Evolutionary conservation across 2,329 filamentous ascomycete species (phyloP), one percentile per base, ranked within the genome.

Genomic region (Microcyclospora tardicrescens): DNA sequence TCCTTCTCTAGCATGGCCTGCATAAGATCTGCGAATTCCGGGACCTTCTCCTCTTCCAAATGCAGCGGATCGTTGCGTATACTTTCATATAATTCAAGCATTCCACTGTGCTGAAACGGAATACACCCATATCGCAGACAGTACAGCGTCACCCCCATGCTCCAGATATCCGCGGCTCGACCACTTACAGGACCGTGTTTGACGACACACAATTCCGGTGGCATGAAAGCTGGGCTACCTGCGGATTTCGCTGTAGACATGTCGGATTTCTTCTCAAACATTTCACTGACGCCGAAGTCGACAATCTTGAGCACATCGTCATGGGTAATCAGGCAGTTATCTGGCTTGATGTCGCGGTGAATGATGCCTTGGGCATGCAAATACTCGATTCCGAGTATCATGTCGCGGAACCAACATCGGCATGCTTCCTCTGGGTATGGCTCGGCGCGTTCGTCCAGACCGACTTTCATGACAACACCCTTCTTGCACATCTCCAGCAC

Each of bases 401-500:
- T 71, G 62, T 98, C 89, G 35, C 91, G 80, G 56, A 98, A 96
- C 84, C 85, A 96, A 55, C 75, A 81, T 36, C 91, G 77, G 56
- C 87, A 95, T 38, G 72, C 71, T 52, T 95, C 85, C 45, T 82
- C 75, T 19, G 76, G 71, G 58, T 95, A 95, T 0, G 91, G 87
- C 44, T 81, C 76, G 13, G 85, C 83, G 41, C 73, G 69, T 52
- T 93, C 81, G 42, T 83, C 81, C n/a, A 96, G 65, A 2, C 84
- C 85, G 39, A 98, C 84, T 54, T 87, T 89, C 87, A 96, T 96
- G 37, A 95, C 76, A 15, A 95, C 89, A 1, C 91, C 91, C 60
- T 95, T 95, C 56, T 93, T 91, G 67, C 91, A 98, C 84, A 95
- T 93, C 60, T 98, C 91, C 60, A 98, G 73, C 15, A 98, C 91